Evolutionary conservation across 2,329 filamentous ascomycete species (phyloP).

Genomic region (Penicillium concentricum): DNA sequence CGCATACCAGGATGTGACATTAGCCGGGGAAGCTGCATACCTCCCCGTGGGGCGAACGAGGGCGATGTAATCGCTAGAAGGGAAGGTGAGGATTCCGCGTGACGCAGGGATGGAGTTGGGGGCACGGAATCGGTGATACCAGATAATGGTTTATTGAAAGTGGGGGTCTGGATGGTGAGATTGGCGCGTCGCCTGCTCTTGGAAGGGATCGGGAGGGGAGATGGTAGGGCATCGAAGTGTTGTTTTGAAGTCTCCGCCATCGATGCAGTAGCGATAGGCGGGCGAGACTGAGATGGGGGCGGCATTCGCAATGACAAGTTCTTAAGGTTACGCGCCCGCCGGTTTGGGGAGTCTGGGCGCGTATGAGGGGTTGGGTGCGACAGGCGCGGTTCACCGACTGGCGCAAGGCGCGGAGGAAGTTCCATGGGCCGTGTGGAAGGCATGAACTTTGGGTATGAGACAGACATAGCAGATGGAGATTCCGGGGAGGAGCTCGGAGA

Average conservation of each 20-base stretch:
- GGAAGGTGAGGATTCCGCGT: slow-evolving; percentile 63
- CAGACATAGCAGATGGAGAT: slow-evolving; percentile 73
- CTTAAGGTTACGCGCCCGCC: slow-evolving; percentile 59
- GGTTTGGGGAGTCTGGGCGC: slow-evolving; percentile 38
- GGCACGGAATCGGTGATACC: slow-evolving; percentile 51
- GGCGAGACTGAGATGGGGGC: slow-evolving; percentile 44
- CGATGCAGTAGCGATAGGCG: slow-evolving; percentile 50
- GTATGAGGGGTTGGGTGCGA: slow-evolving; percentile 34
- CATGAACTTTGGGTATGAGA: slow-evolving; percentile 45
- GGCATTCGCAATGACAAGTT: slow-evolving; percentile 63
- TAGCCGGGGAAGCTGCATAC: slow-evolving; percentile 51
- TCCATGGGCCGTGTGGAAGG: slow-evolving; percentile 29
- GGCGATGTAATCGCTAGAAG: slow-evolving; percentile 55
- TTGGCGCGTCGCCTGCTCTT: slow-evolving; percentile 57
- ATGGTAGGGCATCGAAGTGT: slow-evolving; percentile 53
- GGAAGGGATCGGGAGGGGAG: slow-evolving; percentile 57
- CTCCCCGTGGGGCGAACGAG: slow-evolving; percentile 48
- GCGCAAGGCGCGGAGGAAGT: slow-evolving; percentile 22
- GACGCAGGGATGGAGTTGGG: slow-evolving; percentile 60
- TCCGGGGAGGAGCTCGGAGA: slow-evolving; percentile 92
- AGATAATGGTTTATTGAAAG: slow-evolving; percentile 48
- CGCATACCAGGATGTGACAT: slow-evolving; percentile 33
- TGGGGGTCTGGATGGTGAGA: slow-evolving; percentile 58
- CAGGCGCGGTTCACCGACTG: neutral
- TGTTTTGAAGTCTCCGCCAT: slow-evolving; percentile 43